These are phyloP conservation scores for Hypoxylon sp. DNA, from an alignment of 2,329 filamentous ascomycete genomes.

Conservation along the genomic window DNA sequence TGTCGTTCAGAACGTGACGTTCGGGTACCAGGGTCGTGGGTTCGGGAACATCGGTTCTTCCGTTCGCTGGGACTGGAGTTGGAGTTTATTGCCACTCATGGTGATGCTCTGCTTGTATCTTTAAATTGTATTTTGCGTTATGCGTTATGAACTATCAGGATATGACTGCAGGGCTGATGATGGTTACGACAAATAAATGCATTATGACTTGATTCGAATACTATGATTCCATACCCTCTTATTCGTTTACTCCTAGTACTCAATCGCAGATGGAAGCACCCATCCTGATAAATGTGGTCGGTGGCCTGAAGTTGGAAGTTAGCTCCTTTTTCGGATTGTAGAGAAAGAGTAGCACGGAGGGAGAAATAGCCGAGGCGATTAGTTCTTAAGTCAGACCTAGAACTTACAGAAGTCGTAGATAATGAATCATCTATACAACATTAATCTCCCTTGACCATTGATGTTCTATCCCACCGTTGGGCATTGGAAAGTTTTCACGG, in stretches of 20 bases:
- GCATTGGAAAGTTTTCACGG: no score
- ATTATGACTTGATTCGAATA: background rate
- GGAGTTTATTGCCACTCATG: conserved; percentile 27
- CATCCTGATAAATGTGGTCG: no score
- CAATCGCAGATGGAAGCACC: background rate
- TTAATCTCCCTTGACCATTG: no score
- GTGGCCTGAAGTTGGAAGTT: no score
- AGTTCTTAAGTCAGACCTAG: no score
- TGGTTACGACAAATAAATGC: background rate
- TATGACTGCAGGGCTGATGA: conserved; percentile 6
- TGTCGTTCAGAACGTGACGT: conserved; percentile 80
- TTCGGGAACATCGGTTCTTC: conserved; percentile 54
- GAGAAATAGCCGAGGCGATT: no score
- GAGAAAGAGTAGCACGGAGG: no score
- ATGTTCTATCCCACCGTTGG: no score
- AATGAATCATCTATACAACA: no score
- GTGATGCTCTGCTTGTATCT: conserved; percentile 23
- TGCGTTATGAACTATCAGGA: background rate
- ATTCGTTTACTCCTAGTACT: background rate
- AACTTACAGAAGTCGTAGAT: no score
- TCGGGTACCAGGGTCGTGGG: conserved; percentile 73
- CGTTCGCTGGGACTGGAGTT: conserved; percentile 31
- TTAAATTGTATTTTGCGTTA: conserved; percentile 8
- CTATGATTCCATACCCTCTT: background rate
- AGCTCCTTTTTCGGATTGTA: no score